Evolutionary conservation across 495 filamentous ascomycete species (phyloP), one percentile per base, ranked within the genome.

Genomic region (Hypoxylon perforatum): DNA sequence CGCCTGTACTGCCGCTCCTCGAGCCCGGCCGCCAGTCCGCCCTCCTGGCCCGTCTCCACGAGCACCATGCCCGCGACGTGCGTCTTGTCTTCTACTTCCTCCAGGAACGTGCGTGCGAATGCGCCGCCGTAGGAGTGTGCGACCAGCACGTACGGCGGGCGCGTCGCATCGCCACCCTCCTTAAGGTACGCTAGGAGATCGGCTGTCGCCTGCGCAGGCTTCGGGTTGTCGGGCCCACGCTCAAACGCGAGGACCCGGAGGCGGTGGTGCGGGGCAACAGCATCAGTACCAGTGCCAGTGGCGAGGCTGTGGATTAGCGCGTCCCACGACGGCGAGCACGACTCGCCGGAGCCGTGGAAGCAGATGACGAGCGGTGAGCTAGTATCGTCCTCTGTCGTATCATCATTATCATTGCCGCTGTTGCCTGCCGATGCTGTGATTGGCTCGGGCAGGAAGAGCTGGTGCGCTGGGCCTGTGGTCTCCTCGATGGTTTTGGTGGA

Each of bases 81-180:
- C 30, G 14, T 33, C 44, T 15, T 39, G 23, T 17, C 50, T 23
- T 14, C 18, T 44, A 18, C 48, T 15, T 52, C 38, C 49, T 56
- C 44, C 30, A 84, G 63, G 56, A 79, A 84, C 50, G 80, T 77
- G 9, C 83, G 77, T 17, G 81, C 81, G 42, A 86, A 73, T 36
- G 82, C 78, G 4, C 77, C 84, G 11, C 84, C 84, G 45, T 84
- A 86, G 21, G 81, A 84, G 64, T 86, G 84, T 10, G 73, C 82
- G 7, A 82, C 75, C 1, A 86, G 73, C 6, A 85, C 28, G 39
- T 81, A 75, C 2, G 81, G 84, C 1, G 68, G 74, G 1, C 3
- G 22, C 8, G 84, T 63, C 25, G 80, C 77, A 33, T 69, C 44
- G 8, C 77, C 80, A 8, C 74, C 71, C 0, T 17, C 62, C 15